Evolutionary conservation across 225 moss, liverwort and hornwort genomes (phyloP).

Genomic region (Pseudisothecium myosuroides): DNA sequence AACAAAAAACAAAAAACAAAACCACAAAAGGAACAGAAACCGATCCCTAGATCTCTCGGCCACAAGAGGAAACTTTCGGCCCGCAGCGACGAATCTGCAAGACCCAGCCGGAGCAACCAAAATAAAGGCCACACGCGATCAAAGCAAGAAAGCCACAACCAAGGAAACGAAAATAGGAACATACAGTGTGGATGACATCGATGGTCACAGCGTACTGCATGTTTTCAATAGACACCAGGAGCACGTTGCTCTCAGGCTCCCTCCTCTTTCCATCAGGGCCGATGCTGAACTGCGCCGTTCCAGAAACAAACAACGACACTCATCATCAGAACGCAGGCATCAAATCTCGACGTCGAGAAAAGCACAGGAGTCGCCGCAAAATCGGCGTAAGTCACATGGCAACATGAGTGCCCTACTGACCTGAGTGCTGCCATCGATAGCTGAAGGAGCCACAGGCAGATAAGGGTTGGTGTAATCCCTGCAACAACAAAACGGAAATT

Average conservation of each 20-base stretch:
- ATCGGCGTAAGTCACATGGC: background rate
- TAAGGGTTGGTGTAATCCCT: constrained; percentile 98
- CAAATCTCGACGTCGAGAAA: background rate
- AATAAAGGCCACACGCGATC: background rate
- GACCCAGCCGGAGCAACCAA: too few species aligned
- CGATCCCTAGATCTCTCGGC: background rate
- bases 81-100: background rate
- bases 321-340: background rate
- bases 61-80: background rate
- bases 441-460: constrained; percentile 93
- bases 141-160: background rate
- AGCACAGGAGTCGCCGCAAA: background rate
- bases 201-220: constrained; percentile 99
- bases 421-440: constrained; percentile 94
- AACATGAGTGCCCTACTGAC: constrained; percentile 9
- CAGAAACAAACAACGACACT: background rate
- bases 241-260: constrained; percentile 97
- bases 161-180: background rate
- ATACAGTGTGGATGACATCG: constrained; percentile 90
- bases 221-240: constrained; percentile 93
- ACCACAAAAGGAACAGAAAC: background rate
- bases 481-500: background rate
- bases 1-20: background rate
- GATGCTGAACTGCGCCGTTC: constrained; percentile 63
- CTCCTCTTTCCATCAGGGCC: constrained; percentile 93